A percentile compares a stretch with the other conserved stretches of the same genome.
phyloP scores from a whole-genome alignment of 176 grass and related monocot species.

The Ensete glaucum region DNA sequence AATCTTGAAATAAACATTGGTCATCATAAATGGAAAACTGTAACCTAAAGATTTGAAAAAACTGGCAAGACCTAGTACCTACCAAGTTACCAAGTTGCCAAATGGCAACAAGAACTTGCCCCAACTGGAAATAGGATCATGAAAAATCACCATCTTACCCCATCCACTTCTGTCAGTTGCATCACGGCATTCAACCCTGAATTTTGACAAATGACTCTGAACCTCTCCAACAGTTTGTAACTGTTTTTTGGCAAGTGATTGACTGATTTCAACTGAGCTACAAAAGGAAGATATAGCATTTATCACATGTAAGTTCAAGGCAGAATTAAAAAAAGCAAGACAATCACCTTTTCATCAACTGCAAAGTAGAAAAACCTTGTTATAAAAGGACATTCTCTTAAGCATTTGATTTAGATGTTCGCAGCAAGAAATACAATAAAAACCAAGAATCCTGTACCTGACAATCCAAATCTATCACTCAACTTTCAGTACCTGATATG shows the following conservation, averaged over 20 bases:
- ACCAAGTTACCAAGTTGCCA: background rate
- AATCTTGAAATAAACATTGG: too few relatives aligned
- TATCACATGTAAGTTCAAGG: background rate
- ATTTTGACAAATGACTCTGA: conserved; percentile 79
- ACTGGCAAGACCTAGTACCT: background rate
- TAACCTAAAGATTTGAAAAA: background rate
- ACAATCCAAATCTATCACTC: too few relatives aligned
- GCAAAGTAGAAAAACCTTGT: conserved; percentile 8
- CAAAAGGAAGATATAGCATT: conserved; percentile 20
- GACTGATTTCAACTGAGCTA: conserved; percentile 98
- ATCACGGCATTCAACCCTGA: conserved; percentile 65
- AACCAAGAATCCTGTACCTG: background rate
- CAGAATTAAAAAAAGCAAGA: background rate
- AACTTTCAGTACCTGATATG: too few relatives aligned
- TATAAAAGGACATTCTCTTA: background rate
- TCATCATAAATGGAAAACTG: too few relatives aligned
- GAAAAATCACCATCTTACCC: conserved; percentile 41
- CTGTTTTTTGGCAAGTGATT: conserved; percentile 88
- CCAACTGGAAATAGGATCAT: background rate
- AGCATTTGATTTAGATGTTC: background rate
- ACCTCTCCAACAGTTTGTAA: conserved; percentile 80
- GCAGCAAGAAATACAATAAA: background rate
- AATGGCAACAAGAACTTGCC: background rate
- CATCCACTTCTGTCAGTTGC: conserved; percentile 79
- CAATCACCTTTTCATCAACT: background rate